Base-by-base conservation (phyloP, 2,329 filamentous ascomycete species). In the Fusarium algeriense region DNA sequence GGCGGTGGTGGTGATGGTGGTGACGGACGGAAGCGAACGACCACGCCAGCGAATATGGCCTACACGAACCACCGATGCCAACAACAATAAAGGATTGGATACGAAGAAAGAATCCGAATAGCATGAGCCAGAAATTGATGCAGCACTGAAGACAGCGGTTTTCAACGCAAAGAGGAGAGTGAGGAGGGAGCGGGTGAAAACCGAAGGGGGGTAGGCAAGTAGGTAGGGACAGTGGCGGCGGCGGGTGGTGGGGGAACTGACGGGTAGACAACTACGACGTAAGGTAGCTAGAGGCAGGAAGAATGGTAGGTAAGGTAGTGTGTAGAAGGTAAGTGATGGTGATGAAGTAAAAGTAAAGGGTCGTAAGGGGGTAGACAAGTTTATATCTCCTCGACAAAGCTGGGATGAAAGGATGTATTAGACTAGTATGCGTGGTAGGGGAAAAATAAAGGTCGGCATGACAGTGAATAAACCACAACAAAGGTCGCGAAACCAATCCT, bases 1-100 rank as follows among this genome's bases (percentile, higher is more conserved):
- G 35, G 26, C 28, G 35, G 45, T 9, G 55, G 37, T 28, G 62
- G 26, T 30, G 41, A 43, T 32, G 49, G 38, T 20, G 23, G 32
- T 32, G 35, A 40, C 40, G 41, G 35, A 13, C 34, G 34, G 20
- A 40, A 52, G 26, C 35, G 41, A 37, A 41, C 26, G 37, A 32
- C 11, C n/a, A 28, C 34, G 43, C 26, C 13, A 20, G 28, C 28
- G 37, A 40, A 38, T 44, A 55, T 26, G 48, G 30, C 6, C 19
- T 38, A 23, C 40, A n/a, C 52, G 56, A 55, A 63, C 67, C 56
- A 67, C 23, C 44, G 53, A 55, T 26, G 23, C 32, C 41, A 64
- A 53, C 12, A 52, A 55, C 26, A 34, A 49, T 53, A 43, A 37
- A 40, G 38, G 35, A 35, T 41, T 17, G 32, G 19, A 55, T 20